A percentile compares a stretch with the other conserved stretches of the same genome.
Evolutionary conservation across 2,329 filamentous ascomycete genomes (phyloP).

Genomic region (Neonectria neomacrospora): DNA sequence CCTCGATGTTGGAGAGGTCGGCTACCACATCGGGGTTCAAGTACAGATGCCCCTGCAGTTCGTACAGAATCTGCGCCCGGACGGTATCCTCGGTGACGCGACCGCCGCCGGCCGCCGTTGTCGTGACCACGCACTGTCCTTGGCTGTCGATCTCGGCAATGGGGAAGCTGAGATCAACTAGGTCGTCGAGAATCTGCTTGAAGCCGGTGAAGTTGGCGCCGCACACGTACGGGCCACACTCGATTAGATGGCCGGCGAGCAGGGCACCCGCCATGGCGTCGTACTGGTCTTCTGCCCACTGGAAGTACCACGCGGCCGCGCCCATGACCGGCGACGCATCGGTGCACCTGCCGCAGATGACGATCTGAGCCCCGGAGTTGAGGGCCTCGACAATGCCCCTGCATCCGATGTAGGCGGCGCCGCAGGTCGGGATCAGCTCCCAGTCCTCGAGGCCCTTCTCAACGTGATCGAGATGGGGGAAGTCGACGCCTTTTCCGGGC

Average conservation of each 20-base stretch:
- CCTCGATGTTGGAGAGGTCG: constrained; percentile 52
- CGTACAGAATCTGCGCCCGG: constrained; percentile 55
- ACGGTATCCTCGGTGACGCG: constrained; percentile 50
- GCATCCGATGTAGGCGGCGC: constrained; percentile 61
- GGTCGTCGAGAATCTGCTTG: background rate
- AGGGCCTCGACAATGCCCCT: constrained; percentile 59
- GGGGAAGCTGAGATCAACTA: background rate
- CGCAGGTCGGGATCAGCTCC: constrained; percentile 43
- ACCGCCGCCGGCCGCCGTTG: constrained; percentile 50
- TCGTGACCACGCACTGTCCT: constrained; percentile 50
- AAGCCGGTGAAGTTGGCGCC: background rate
- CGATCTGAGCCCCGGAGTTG: constrained; percentile 56
- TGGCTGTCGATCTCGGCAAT: constrained; percentile 38
- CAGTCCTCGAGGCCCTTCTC: constrained; percentile 45
- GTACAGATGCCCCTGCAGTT: constrained; percentile 58
- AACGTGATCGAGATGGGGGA: constrained; percentile 46
- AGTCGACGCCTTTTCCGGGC: constrained; percentile 20
- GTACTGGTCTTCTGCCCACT: constrained; percentile 54
- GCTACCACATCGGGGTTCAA: constrained; percentile 58
- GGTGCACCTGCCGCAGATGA: constrained; percentile 60
- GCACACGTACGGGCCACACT: background rate
- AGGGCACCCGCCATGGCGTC: constrained; percentile 62
- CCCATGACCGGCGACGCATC: constrained; percentile 65
- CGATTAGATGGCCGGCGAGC: constrained; percentile 57
- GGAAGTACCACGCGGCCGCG: constrained; percentile 66